Base-by-base conservation (phyloP, 2,329 filamentous ascomycete species). In the Exophiala xenobiotica region DNA sequence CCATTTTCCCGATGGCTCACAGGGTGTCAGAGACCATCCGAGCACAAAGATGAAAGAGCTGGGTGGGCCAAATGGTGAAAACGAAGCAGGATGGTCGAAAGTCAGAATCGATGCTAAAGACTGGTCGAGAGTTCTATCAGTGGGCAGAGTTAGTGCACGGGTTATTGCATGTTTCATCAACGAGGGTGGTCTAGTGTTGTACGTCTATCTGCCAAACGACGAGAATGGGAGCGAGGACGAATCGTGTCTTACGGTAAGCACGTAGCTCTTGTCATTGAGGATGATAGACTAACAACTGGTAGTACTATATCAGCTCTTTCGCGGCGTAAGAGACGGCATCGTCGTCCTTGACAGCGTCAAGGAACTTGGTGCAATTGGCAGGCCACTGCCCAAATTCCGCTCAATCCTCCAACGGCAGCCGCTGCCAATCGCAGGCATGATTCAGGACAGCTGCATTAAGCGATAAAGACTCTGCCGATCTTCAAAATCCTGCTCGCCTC, bases 101-200 rank as follows among this genome's bases (percentile, higher is more conserved):
- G 92, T 97, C 27, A 79, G 88, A 46, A 90, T 97, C 19, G 93
- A 97, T 70, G 93, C 90, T 26, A 87, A 84, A 67, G 93, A 99
- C 67, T 97, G 93, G 92, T 90, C 90, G 24, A 83, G 82, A 60
- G 92, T 97, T n/a, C 76, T 99, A 60, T 95, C 90, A 68, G 91
- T 97, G 9, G 92, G 92, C 1, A 78, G 91, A 44, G 73, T 97
- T 23, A 92, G 93, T 61, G 92, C 90, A 1, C 80, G 90, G 60
- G 92, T 97, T 45, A 93, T 97, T 74, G 93, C 91, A 50, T 96
- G 91, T 48, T 74, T 75, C 29, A 67, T 75, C 46, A 68, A 75
- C 46, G 71, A 75, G 20, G 74, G 69, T 8, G 73, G 71, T 0
- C 56, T 75, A 33, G 66, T 75, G 19, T 62, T 75, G 7, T 75